These are phyloP conservation scores for Nannochloris sp. DNA, from an alignment of 139 green algal species.

Conservation along the genomic window DNA sequence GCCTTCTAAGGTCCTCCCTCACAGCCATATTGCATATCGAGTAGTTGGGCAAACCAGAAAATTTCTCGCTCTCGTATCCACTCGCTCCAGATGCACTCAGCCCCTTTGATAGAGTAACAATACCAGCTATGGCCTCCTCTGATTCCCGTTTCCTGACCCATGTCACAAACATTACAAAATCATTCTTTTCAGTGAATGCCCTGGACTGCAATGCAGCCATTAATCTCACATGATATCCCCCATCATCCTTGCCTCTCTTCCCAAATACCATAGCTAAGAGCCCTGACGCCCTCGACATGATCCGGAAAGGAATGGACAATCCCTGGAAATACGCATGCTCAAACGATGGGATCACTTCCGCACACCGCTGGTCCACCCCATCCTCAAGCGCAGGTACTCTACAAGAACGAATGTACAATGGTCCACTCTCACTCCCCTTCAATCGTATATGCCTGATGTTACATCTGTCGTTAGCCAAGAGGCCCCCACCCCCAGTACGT, in stretches of 20 bases:
- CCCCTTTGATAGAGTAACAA: constrained; percentile 12
- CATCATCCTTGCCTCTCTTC: neutral
- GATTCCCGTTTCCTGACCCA: neutral
- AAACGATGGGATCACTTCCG: too few species aligned
- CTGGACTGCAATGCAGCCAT: constrained; percentile 14
- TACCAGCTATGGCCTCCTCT: neutral
- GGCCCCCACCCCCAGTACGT: too few species aligned
- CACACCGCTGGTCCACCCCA: too few species aligned
- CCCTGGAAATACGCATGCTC: neutral
- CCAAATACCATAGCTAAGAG: constrained; percentile 1
- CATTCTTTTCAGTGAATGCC: neutral
- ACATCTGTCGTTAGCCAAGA: too few species aligned
- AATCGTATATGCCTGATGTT: too few species aligned
- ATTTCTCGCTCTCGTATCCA: constrained; percentile 2
- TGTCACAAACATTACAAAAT: constrained; percentile 10
- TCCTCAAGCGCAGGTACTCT: too few species aligned
- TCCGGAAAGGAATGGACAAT: neutral
- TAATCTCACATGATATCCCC: constrained; percentile 6
- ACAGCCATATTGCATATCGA: constrained; percentile 25
- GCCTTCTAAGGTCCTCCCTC: neutral
- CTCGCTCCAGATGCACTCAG: constrained; percentile 5
- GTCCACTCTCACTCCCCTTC: too few species aligned
- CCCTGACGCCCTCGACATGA: neutral
- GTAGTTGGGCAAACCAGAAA: neutral
- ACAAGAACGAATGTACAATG: too few species aligned